These are phyloP conservation scores for Dryadomyces sulphureus DNA, from an alignment of 2,329 filamentous ascomycete genomes.

Conservation along the genomic window DNA sequence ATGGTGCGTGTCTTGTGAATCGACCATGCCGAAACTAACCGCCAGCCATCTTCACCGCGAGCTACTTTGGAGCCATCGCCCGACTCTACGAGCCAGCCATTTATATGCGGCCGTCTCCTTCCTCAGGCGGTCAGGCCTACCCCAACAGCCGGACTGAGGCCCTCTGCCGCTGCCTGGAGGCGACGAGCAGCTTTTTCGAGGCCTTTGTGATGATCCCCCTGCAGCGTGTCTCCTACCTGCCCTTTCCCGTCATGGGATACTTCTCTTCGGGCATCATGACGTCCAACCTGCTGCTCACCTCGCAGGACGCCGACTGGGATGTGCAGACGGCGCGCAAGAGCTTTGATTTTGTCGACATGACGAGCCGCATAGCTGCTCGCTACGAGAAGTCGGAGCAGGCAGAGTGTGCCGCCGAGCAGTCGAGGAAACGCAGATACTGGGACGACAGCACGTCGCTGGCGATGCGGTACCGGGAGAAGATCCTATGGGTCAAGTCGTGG, in stretches of 20 bases:
- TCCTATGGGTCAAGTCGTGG: neutral
- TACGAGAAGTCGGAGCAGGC: neutral
- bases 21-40: neutral
- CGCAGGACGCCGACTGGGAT: neutral
- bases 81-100: neutral
- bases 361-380: neutral
- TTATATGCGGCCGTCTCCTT: neutral
- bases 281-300: neutral
- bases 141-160: neutral
- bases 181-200: neutral
- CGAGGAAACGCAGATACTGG: neutral
- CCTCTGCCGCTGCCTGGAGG: neutral
- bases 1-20: neutral
- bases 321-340: neutral
- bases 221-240: neutral
- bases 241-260: neutral
- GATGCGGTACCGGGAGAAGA: neutral
- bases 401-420: neutral
- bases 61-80: neutral
- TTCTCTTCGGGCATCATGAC: neutral
- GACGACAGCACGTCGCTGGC: neutral
- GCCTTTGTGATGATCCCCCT: neutral
- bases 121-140: neutral
- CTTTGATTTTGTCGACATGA: neutral
- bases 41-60: neutral